Conservation (phyloP, 2,329 filamentous ascomycete species). For the Xylogone sp. region DNA sequence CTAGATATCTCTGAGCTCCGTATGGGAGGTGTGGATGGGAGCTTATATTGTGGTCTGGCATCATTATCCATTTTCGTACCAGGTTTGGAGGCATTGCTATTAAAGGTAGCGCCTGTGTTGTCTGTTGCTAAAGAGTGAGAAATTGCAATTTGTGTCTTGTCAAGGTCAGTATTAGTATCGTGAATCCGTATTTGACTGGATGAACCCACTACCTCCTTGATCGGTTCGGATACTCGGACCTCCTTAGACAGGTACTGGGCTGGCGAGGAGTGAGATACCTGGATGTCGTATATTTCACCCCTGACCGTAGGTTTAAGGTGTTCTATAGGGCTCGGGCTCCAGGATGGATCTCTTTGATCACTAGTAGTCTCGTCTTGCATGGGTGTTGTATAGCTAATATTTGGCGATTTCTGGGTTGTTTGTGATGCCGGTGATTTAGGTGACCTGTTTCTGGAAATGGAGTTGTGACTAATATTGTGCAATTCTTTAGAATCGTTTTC, state of each 20-base stretch:
- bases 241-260: neutral
- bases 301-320: neutral
- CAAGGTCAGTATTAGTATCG: no score
- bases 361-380: neutral
- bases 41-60: neutral
- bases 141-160: no score
- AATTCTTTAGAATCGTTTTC: no score
- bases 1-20: slow-evolving; percentile 4
- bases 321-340: neutral
- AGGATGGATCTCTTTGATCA: neutral
- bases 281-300: neutral
- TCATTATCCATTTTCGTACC: neutral
- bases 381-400: neutral
- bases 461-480: no score
- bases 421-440: neutral
- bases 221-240: neutral
- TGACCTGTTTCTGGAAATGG: neutral
- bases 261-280: neutral
- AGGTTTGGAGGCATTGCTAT: slow-evolving; percentile 3
- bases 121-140: no score
- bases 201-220: no score
- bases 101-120: no score
- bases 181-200: no score
- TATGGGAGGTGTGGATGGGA: neutral
- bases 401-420: neutral